Evolutionary conservation across 345 rosid species (phyloP), one percentile per base, ranked within the genome.

Genomic region (Rhizophora mangle): DNA sequence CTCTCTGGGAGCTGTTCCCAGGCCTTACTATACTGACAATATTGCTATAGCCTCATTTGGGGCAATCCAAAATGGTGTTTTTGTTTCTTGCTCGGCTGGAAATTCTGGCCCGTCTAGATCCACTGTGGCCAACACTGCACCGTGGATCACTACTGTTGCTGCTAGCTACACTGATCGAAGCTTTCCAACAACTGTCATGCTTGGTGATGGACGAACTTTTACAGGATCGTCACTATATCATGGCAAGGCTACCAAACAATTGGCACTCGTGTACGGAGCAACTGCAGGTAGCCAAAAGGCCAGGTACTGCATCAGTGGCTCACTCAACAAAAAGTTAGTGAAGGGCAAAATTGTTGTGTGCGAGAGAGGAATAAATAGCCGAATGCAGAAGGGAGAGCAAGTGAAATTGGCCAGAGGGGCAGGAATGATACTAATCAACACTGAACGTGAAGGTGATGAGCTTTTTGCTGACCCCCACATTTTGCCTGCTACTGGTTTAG

Each of bases 101-200:
- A 93, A 93, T 68, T 78, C 84, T 0, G 98, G 98, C 16, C 96
- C 98, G 1, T 13, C 22, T 1, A 36, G 43, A n/a, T 85, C 86
- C n/a, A 79, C 89, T 0, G 79, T 78, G 1, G 76, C 75, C 59
- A 93, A 93, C 55, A 78, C 84, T 0, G 92, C 96, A 6, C 96
- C 98, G 0, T 93, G 98, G 98, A 75, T 93, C 59, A 87, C 81
- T 88, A 93, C 98, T 0, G 97, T 90, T 0, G 98, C 91, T 15
- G 98, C 98, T 8, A 87, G 93, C 81, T 83, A 84, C 77, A 80
- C 74, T 1, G 89, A 89, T 70, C 70, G 88, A 60, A 87, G 87
- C 63, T 93, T 93, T 66, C 90, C 92, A 16, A 78, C 89, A 3
- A 80, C 75, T 59, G 84, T 86, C 43, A 76, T 65, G 53, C 85